A percentile compares a stretch with the other conserved stretches of the same genome.
These are phyloP conservation scores for Aspergillus eucalypticola DNA, from an alignment of 2,329 filamentous ascomycete genomes.

Conservation along the genomic window DNA sequence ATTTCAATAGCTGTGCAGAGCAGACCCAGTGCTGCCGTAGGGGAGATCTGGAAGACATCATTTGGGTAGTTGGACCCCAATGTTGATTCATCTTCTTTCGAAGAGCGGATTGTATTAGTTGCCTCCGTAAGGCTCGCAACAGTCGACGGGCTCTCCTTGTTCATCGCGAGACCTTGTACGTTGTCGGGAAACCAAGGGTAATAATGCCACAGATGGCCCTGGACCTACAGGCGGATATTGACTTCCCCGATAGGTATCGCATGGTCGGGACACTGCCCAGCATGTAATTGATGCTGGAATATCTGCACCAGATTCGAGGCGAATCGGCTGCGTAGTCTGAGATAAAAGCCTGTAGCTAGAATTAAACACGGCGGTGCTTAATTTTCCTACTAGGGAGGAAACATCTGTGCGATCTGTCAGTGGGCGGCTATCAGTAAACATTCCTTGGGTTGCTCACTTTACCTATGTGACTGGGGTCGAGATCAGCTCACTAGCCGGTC, in stretches of 20 bases:
- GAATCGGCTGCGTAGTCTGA: not conserved
- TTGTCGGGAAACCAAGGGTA: conserved; percentile 12
- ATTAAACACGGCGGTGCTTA: not conserved
- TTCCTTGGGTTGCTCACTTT: not conserved
- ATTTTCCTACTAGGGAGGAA: not conserved
- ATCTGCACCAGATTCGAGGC: conserved; percentile 2
- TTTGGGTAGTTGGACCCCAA: conserved; percentile 2
- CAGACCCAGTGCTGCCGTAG: conserved; percentile 74
- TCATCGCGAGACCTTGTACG: conserved; percentile 27
- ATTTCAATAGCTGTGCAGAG: conserved; percentile 70
- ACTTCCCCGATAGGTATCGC: conserved; percentile 29
- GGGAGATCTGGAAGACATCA: conserved; percentile 66
- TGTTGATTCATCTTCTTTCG: conserved; percentile 1
- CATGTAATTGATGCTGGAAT: conserved; percentile 3
- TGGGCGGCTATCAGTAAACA: not conserved
- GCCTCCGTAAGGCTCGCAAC: conserved; percentile 2
- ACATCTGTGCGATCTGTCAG: not conserved
- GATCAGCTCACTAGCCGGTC: not conserved
- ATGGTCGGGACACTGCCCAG: conserved; percentile 33
- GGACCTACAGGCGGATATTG: conserved; percentile 30
- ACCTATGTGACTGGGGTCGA: not conserved
- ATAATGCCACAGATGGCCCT: conserved; percentile 23
- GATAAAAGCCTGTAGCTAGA: not conserved
- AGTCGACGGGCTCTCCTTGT: not conserved
- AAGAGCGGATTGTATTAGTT: not conserved